Base-by-base conservation (phyloP, 371 early-diverging fungal genomes). In the Mucor indicus region DNA sequence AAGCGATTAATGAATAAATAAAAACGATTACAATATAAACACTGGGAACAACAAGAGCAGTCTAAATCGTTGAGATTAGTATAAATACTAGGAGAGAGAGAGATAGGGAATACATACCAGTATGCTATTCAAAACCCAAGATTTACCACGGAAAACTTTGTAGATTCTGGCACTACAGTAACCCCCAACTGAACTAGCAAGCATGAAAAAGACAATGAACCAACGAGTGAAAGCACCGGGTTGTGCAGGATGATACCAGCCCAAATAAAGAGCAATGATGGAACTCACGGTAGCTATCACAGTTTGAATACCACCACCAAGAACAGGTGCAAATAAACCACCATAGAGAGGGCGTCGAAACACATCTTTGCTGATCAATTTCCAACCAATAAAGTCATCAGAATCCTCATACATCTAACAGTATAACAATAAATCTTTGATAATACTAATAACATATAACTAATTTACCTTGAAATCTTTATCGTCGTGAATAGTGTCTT, bases 331-430 rank as follows among this genome's bases (percentile, higher is more conserved):
- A 37, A 75, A 52, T 13, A 75, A 38, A 1, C 75, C 75, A 25
- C 72, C 75, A 45, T 71, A 75, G 23, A 69, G 55, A 11, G 75
- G 75, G 15, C 75, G 46, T 52, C 75, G 48, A 38, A 75, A 75
- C 1, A 75, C 75, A 55, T 75, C 75, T 9, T 67, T 57, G 45
- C 64, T 60, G 29, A 75, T 60, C n/a, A 75, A 44, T 21, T 57
- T 59, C 75, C 75, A 75, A 1, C 75, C 72, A 44, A 64, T 40
- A 36, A 60, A 59, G 31, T 75, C 75, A 24, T 75, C 75, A 20
- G 57, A 51, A 21, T 69, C 69, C 7, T 73, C 73, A 35, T 62
- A 60, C 5, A 39, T 19, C 45, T 43, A 46, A 16, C 30, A 38
- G 2, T 8, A 21, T 20, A 19, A 33, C n/a, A n/a, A 6, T 10